Base-by-base conservation (phyloP, 257 asterid genomes). In the Anisodus acutangulus region DNA sequence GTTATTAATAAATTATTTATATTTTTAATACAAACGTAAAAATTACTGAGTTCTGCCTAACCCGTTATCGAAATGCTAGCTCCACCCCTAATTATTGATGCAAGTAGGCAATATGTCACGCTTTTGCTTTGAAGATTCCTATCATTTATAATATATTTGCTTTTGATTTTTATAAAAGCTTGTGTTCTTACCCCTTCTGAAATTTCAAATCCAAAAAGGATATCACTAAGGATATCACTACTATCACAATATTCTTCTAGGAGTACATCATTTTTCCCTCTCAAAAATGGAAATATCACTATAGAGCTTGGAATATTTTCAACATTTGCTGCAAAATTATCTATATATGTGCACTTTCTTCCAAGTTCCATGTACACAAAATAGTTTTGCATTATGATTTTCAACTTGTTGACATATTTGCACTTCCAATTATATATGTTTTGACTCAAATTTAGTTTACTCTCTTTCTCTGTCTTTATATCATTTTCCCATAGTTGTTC, bases 361-460 rank as follows among this genome's bases (percentile, higher is more conserved):
- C 63, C 22, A 57, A 57, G 59, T 54, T 54, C 59, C 59, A 11
- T 10, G 11, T 9, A 4, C 2, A 13, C 13, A 15, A 55, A 31
- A 35, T 26, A 35, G 16, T 35, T 49, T 35, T 67, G 47, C 47
- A 31, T 67, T 35, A 39, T 67, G 19, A 67, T 67, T 72, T 72
- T 72, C 60, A 72, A 49, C 80, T 72, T 49, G 6, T 71, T 69
- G 78, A 69, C 78, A 41, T 16, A 69, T 17, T 43, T 39, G 35
- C 35, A 69, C 26, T 41, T 41, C 55, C 35, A 9, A 41, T 3
- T 64, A 9, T 31, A 66, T 31, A 41, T 16, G 1, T 45, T 70
- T 70, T 17, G 79, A 43, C 37, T 43, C 37, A 43, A 70, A 17
- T 26, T 19, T n/a, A 43, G n/a, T 43, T 70, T 43, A 3, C 13